Base-by-base conservation (phyloP, 2,329 filamentous ascomycete genomes). In the Dactylellina sp. region DNA sequence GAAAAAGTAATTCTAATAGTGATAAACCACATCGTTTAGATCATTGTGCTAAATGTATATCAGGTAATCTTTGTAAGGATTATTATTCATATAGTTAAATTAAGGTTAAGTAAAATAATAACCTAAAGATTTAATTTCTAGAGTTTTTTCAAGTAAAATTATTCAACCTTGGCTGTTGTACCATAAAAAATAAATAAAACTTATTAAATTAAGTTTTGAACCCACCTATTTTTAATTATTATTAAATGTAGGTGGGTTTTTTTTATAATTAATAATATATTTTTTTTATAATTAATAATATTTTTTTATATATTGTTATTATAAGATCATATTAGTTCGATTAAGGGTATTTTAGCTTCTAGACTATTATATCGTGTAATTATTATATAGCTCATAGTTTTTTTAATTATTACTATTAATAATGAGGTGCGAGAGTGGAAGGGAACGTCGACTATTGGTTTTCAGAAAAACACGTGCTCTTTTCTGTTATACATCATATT, bases 201-300 rank as follows among this genome's bases (percentile, higher is more conserved):
- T 42, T 42, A 42, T 42, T 42, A 42, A 42, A 42, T 42, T 42
- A 42, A 42, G 12, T 42, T 42, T 42, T 42, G 39, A 42, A 42
- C 12, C 16, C 39, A 18, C 39, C 39, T 42, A 42, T 42, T 14
- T 42, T 42, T 42, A 42, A 42, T 18, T 42, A 6, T 6, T 42
- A 42, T 42, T 42, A 42, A 42, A 42, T 42, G 16, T 42, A 42
- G 12, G 39, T 42, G 16, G 11, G 3, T 42, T 42, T 42, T 47
- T 28, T 44, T 32, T 61, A 62, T 22, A 32, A 49, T 57, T 35
- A 37, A 46, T 28, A 44, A 14, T 57, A 22, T 74, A 55, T 42
- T 75, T 18, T 18, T 32, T 40, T 35, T 25, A 59, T 64, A 61
- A 74, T 71, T 50, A 40, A 76, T 62, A 35, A 71, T 68, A 62